These are phyloP conservation scores for Sicyos edulis DNA, from an alignment of 306 rosid genomes.

Conservation along the genomic window DNA sequence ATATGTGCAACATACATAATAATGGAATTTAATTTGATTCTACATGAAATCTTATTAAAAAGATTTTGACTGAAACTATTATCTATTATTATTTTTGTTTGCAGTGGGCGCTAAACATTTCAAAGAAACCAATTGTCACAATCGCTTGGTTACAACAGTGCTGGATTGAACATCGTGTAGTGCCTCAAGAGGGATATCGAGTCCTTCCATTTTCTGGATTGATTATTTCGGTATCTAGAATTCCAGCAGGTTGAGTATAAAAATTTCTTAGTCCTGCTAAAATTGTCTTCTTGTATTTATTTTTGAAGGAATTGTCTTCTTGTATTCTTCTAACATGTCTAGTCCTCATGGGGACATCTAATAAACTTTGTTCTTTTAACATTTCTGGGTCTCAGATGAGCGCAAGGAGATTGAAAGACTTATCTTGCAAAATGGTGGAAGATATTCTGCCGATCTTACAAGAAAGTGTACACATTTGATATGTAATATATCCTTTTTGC, in stretches of 20 bases:
- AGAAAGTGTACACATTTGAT: slow-evolving; percentile 88
- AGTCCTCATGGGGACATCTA: not conserved
- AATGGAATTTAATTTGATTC: not conserved
- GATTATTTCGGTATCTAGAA: slow-evolving; percentile 73
- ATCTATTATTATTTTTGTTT: slow-evolving; percentile 18
- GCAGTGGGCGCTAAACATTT: slow-evolving; percentile 86
- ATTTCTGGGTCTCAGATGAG: slow-evolving; percentile 50
- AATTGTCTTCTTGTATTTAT: not conserved
- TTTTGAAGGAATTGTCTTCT: slow-evolving; percentile 13
- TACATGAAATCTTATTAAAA: not conserved
- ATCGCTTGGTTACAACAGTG: slow-evolving; percentile 80
- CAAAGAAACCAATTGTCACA: slow-evolving; percentile 92
- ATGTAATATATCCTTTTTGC: slow-evolving; percentile 74
- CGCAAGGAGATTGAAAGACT: slow-evolving; percentile 69
- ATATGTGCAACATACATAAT: not conserved
- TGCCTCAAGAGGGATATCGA: slow-evolving; percentile 79
- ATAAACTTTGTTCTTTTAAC: slow-evolving; percentile 26
- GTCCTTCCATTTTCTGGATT: slow-evolving; percentile 89
- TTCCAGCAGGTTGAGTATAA: slow-evolving; percentile 61
- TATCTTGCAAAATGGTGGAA: slow-evolving; percentile 75
- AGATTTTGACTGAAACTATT: not conserved
- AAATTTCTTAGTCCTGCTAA: slow-evolving; percentile 30
- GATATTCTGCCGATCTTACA: slow-evolving; percentile 76
- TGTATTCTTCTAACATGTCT: slow-evolving; percentile 31
- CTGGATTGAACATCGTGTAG: slow-evolving; percentile 84